These are phyloP conservation scores for Sporothrix sp. DNA, from an alignment of 2,329 filamentous ascomycete genomes.

Conservation along the genomic window DNA sequence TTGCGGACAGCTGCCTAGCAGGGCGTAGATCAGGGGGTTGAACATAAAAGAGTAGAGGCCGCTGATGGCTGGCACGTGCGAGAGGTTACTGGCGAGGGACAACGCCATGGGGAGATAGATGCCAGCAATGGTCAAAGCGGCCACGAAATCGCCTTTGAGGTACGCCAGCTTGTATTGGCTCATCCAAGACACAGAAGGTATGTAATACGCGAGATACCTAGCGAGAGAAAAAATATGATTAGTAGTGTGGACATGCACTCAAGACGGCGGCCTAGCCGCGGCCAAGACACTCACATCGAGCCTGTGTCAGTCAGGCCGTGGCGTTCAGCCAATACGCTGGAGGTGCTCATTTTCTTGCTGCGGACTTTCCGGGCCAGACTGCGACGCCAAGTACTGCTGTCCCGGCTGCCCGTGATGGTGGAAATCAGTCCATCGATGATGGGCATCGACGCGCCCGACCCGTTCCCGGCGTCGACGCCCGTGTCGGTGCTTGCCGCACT, in stretches of 20 bases:
- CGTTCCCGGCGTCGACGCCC: conserved; percentile 25
- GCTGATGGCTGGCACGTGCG: conserved; percentile 85
- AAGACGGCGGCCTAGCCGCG: no score
- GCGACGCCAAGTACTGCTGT: conserved; percentile 37
- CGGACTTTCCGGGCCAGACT: conserved; percentile 27
- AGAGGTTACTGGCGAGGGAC: conserved; percentile 84
- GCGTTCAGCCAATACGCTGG: conserved; percentile 58
- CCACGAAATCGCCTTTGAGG: conserved; percentile 74
- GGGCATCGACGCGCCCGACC: conserved; percentile 27
- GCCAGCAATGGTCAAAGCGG: conserved; percentile 91
- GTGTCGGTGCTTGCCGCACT: conserved; percentile 26
- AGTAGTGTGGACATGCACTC: no score
- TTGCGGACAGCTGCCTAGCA: conserved; percentile 83
- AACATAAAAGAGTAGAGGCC: conserved; percentile 92
- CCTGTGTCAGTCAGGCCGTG: conserved; percentile 65
- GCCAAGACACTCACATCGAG: conserved; percentile 53
- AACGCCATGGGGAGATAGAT: conserved; percentile 98
- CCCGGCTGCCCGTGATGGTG: conserved; percentile 30
- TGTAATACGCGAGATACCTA: conserved; percentile 86
- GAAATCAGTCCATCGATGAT: conserved; percentile 32
- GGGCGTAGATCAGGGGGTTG: conserved; percentile 80
- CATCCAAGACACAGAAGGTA: conserved; percentile 87
- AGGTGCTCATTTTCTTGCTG: conserved; percentile 59
- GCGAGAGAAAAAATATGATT: neutral
- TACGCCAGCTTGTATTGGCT: conserved; percentile 75